These are phyloP conservation scores for Aquilaria agallochum DNA, from an alignment of 441 rosid species.

Conservation along the genomic window DNA sequence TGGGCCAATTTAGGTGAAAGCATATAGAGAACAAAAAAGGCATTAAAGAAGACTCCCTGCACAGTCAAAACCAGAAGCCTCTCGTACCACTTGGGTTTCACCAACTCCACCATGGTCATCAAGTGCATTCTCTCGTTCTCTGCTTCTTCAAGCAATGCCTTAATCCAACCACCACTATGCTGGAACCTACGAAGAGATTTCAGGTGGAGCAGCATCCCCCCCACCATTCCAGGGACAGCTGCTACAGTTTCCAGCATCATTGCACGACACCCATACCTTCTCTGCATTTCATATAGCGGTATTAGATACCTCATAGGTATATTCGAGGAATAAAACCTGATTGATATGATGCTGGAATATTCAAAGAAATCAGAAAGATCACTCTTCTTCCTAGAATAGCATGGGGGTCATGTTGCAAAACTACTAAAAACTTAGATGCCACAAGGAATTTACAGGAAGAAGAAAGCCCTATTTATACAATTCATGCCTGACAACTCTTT, in stretches of 20 bases:
- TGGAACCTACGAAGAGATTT: conserved; percentile 49
- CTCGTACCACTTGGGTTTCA: conserved; percentile 54
- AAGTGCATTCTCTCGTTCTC: conserved; percentile 72
- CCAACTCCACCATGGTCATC: conserved; percentile 64
- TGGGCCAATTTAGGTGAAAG: conserved; percentile 53
- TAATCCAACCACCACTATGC: conserved; percentile 70
- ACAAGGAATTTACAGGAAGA: too few species aligned
- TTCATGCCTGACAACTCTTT: too few species aligned
- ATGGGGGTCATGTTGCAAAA: too few species aligned
- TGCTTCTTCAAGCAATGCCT: conserved; percentile 59
- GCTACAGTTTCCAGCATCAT: conserved; percentile 70
- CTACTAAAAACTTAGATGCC: too few species aligned
- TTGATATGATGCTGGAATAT: too few species aligned
- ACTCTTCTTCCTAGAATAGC: too few species aligned
- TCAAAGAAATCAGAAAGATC: too few species aligned
- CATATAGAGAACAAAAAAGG: conserved; percentile 41
- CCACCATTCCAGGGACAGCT: conserved; percentile 59
- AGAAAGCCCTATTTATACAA: too few species aligned
- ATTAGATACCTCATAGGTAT: background rate
- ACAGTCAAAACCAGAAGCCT: conserved; percentile 44
- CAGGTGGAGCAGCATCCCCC: conserved; percentile 59
- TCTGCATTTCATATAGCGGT: conserved; percentile 35
- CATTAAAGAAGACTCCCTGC: conserved; percentile 54
- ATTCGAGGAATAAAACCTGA: too few species aligned
- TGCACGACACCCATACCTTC: conserved; percentile 55